phyloP scores from a whole-genome alignment of 352 stramenopile genomes.

The Phytopythium delawarense region DNA sequence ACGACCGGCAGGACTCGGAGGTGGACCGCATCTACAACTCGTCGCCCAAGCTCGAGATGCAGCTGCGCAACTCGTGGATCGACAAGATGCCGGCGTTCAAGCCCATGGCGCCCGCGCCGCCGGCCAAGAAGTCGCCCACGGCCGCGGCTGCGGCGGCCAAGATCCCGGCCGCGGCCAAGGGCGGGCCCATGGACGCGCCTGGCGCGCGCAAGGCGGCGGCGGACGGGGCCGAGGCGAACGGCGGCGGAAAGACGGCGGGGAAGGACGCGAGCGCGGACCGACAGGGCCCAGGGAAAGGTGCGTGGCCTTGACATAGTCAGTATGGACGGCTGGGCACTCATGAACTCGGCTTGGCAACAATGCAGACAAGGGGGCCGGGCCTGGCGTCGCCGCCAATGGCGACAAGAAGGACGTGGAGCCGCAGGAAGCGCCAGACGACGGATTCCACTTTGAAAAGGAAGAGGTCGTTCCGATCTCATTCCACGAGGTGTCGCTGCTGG shows the following conservation, averaged over 20 bases:
- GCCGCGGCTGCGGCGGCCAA: slow-evolving; percentile 4
- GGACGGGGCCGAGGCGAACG: slow-evolving; percentile 13
- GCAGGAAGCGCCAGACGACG: slow-evolving; percentile 30
- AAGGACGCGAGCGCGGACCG: not conserved
- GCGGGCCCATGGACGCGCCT: slow-evolving; percentile 3
- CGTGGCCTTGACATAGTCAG: not conserved
- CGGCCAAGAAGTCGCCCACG: slow-evolving; percentile 50
- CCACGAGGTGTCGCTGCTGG: slow-evolving; percentile 68
- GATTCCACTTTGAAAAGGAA: slow-evolving; percentile 71
- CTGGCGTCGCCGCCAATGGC: slow-evolving; percentile 8
- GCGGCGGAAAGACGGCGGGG: not conserved
- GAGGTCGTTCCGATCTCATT: slow-evolving; percentile 54
- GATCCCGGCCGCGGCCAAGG: slow-evolving; percentile 3
- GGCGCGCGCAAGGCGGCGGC: slow-evolving; percentile 13
- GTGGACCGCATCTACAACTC: slow-evolving; percentile 89
- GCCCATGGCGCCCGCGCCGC: slow-evolving; percentile 19
- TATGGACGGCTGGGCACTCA: not conserved
- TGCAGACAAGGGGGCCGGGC: slow-evolving; percentile 23
- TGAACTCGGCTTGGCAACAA: not conserved
- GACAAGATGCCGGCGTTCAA: slow-evolving; percentile 84
- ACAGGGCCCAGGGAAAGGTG: not conserved
- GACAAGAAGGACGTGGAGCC: slow-evolving; percentile 6
- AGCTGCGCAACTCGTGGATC: slow-evolving; percentile 87
- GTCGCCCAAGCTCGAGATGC: slow-evolving; percentile 85
- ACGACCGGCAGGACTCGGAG: slow-evolving; percentile 88